phyloP scores from a whole-genome alignment of 768 basidiomycete genomes.

The Kwoniella sp. region DNA sequence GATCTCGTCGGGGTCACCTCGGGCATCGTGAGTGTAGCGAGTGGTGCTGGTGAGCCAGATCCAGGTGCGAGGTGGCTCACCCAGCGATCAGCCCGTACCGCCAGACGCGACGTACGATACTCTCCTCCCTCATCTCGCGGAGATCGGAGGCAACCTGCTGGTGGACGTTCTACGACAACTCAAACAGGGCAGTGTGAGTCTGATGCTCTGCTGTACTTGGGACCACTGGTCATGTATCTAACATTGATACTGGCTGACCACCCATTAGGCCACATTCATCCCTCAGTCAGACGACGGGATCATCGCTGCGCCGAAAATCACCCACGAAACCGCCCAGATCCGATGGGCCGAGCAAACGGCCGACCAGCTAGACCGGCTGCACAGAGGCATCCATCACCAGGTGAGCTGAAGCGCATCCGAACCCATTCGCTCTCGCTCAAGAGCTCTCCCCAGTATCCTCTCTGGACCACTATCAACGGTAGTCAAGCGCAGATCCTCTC shows the following conservation, averaged over 20 bases:
- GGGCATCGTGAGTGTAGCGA: slow-evolving; percentile 56
- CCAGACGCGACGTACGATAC: slow-evolving; percentile 56
- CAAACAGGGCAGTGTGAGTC: slow-evolving; percentile 57
- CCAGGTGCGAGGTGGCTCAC: neutral
- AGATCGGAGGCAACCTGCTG: slow-evolving; percentile 64
- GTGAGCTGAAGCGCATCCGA: slow-evolving; percentile 47
- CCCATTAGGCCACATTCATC: slow-evolving; percentile 53
- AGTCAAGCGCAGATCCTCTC: slow-evolving; percentile 53
- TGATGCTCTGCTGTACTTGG: neutral
- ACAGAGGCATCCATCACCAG: slow-evolving; percentile 69
- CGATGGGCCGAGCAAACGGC: slow-evolving; percentile 62
- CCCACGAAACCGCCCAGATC: slow-evolving; percentile 55
- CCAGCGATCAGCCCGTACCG: slow-evolving; percentile 56
- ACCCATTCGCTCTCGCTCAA: slow-evolving; percentile 33
- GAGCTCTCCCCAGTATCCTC: slow-evolving; percentile 29
- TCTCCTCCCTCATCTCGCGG: slow-evolving; percentile 61
- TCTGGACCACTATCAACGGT: slow-evolving; percentile 40
- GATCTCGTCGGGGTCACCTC: slow-evolving; percentile 59
- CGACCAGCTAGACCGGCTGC: slow-evolving; percentile 56
- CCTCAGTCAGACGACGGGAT: slow-evolving; percentile 55
- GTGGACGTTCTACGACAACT: slow-evolving; percentile 67
- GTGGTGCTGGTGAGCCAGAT: neutral
- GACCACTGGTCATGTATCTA: too few species aligned
- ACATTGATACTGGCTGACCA: neutral
- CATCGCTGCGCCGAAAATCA: slow-evolving; percentile 62